Evolutionary conservation across 495 filamentous ascomycete genomes (phyloP).

Genomic region (Copromyces sp.): DNA sequence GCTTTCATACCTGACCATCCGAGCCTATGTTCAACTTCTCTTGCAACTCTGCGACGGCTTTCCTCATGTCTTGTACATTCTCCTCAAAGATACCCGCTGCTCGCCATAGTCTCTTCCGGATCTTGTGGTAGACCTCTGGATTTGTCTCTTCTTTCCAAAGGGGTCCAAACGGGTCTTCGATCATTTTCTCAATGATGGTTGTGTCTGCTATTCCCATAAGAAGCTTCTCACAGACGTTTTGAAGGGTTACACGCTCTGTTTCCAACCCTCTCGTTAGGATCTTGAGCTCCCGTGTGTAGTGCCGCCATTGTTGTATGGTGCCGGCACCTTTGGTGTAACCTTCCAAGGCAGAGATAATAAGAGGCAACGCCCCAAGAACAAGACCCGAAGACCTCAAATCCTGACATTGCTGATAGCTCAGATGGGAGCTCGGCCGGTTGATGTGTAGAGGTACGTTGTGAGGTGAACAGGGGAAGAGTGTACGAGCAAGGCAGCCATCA

Average conservation of each 20-base stretch:
- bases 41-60: conserved; percentile 12
- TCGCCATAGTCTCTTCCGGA: conserved; percentile 12
- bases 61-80: conserved; percentile 12
- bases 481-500: too few relatives aligned
- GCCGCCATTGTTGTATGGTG: conserved; percentile 15
- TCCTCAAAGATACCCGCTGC: conserved; percentile 10
- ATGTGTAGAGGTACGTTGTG: background rate
- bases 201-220: conserved; percentile 16
- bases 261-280: conserved; percentile 22
- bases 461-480: background rate
- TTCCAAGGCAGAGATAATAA: conserved; percentile 30
- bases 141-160: conserved; percentile 8
- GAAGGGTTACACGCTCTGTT: conserved; percentile 23
- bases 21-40: conserved; percentile 10
- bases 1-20: conserved; percentile 7
- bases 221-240: conserved; percentile 25
- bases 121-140: conserved; percentile 6
- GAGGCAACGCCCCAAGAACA: conserved; percentile 30
- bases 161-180: conserved; percentile 15
- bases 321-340: conserved; percentile 24
- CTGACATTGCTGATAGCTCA: conserved; percentile 19
- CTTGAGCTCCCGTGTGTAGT: conserved; percentile 21
- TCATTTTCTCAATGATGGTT: conserved; percentile 15
- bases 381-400: conserved; percentile 36
- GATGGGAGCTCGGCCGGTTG: background rate